Percentiles rank a stretch among this genome's conserved stretches.
Evolutionary conservation across 2,329 filamentous ascomycete genomes (phyloP).

Genomic region (Chrysoporthe deuterocubensis): DNA sequence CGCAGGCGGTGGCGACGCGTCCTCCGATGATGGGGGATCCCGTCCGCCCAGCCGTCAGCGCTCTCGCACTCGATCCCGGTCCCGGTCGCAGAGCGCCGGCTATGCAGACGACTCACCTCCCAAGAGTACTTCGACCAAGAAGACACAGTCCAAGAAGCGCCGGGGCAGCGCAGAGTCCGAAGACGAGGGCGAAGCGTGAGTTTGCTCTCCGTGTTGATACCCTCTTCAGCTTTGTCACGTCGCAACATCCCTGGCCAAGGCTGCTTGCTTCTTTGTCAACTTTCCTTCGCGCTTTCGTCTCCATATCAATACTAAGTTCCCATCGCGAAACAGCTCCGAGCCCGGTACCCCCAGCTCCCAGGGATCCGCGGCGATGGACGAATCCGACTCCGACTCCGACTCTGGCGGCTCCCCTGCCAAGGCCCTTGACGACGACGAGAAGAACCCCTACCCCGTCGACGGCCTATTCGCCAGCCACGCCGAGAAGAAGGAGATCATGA

Average conservation of each 20-base stretch:
- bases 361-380: conserved; percentile 86
- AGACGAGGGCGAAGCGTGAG: conserved; percentile 85
- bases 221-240: conserved; percentile 14
- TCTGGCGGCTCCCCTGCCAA: conserved; percentile 59
- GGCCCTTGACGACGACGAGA: conserved; percentile 54
- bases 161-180: conserved; percentile 65
- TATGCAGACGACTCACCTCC: conserved; percentile 28
- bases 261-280: background rate
- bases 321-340: conserved; percentile 22
- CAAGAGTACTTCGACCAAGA: conserved; percentile 40
- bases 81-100: conserved; percentile 43
- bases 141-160: conserved; percentile 50
- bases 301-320: conserved; percentile 25
- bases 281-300: background rate
- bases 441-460: conserved; percentile 81
- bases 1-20: conserved; percentile 72
- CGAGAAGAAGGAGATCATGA: conserved; percentile 80
- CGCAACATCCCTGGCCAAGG: background rate
- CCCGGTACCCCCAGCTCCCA: conserved; percentile 66
- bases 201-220: conserved; percentile 35
- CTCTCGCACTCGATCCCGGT: conserved; percentile 48
- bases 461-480: conserved; percentile 77
- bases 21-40: conserved; percentile 62
- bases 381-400: conserved; percentile 72
- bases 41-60: conserved; percentile 58